Evolutionary conservation across 129 eudicot species (phyloP), one percentile per base, ranked within the genome.

Genomic region (Saposhnikovia divaricata): DNA sequence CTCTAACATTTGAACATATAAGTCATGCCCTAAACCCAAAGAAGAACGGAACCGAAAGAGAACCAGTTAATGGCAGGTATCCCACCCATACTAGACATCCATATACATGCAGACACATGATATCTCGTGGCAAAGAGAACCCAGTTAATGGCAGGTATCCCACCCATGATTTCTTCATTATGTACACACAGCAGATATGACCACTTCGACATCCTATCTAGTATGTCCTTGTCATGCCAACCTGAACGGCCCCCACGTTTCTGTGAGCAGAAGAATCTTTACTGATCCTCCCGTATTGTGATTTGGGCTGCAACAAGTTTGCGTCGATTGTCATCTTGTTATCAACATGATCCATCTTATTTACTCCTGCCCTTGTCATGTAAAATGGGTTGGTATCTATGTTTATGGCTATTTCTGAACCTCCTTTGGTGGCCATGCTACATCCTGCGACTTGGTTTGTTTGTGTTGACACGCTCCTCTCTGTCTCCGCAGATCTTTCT

Each of bases 341-440:
- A 19, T 91, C 85, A 4, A 55, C 74, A 46, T n/a, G 77, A 34
- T 82, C 75, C 48, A 69, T 80, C 80, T 78, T 87, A 7, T 74
- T 77, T 27, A 83, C 85, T 72, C 90, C 84, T 65, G 85, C 72
- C 45, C 80, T 81, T 28, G 89, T 75, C 86, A 81, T 85, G 76
- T 83, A 88, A 76, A 83, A 92, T 34, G 96, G 91, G 73, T 87
- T 87, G 79, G 77, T 73, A 2, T 86, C 90, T 14, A 85, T 86
- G 75, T 84, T 89, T 27, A 90, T 90, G 40, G 89, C 88, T 81
- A 90, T 55, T 47, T 89, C 92, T 1, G 89, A 86, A 28, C 87
- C 80, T 79, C 79, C 14, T 69, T 86, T 88, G 74, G 89, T 71
- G 18, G 79, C 81, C 51, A 84, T 78, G 80, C 86, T 77, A 59